Evolutionary conservation across 1,139 yeast species (phyloP).

Genomic region (Saccharomycopsis hybrid): DNA sequence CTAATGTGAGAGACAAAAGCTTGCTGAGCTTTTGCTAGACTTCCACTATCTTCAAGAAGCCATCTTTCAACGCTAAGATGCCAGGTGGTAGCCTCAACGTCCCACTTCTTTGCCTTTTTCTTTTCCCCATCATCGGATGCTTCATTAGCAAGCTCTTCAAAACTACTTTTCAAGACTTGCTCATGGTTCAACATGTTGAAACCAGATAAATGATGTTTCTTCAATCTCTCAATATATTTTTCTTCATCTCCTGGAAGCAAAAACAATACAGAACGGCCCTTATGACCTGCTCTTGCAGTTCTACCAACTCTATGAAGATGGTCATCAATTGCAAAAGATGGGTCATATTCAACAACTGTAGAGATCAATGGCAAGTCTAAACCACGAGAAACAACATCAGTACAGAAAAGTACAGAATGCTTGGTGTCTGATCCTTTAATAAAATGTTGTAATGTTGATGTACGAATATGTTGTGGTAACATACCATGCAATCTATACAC

Average conservation of each 20-base stretch:
- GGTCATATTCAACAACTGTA: constrained; percentile 60
- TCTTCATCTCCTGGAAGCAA: constrained; percentile 87
- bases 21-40: constrained; percentile 58
- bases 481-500: constrained; percentile 90
- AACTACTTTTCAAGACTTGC: constrained; percentile 51
- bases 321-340: constrained; percentile 64
- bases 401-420: constrained; percentile 70
- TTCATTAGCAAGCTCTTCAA: constrained; percentile 28
- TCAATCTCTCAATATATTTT: constrained; percentile 59
- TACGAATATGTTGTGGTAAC: constrained; percentile 72
- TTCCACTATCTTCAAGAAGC: constrained; percentile 61
- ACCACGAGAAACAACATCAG: constrained; percentile 75
- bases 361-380: constrained; percentile 62
- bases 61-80: constrained; percentile 87
- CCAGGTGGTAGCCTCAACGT: constrained; percentile 93
- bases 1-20: constrained; percentile 87
- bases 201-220: constrained; percentile 60
- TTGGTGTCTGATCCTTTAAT: constrained; percentile 34
- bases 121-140: constrained; percentile 19
- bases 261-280: constrained; percentile 64
- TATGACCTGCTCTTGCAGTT: constrained; percentile 66
- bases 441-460: constrained; percentile 67
- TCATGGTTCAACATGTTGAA: constrained; percentile 46
- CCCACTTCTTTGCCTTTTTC: constrained; percentile 57
- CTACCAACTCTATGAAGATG: constrained; percentile 71